These are phyloP conservation scores for Penicillium pancosmium DNA, from an alignment of 495 filamentous ascomycete genomes.

Conservation along the genomic window DNA sequence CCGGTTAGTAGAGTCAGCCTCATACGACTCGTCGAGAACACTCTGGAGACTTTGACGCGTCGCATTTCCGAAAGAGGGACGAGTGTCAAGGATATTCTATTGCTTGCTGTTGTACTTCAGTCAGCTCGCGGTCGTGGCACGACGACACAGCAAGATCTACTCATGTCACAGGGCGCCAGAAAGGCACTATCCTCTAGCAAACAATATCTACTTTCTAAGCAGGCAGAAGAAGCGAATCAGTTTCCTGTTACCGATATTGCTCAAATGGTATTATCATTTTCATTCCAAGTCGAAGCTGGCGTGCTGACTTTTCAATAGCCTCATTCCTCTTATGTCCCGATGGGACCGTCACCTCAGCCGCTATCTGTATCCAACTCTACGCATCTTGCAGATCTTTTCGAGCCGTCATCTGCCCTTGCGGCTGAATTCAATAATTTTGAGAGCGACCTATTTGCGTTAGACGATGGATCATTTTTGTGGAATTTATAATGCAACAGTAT, in stretches of 20 bases:
- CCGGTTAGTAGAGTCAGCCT: constrained; percentile 25
- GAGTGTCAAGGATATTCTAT: constrained; percentile 33
- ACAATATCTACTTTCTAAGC: not conserved
- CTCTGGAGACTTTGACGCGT: constrained; percentile 28
- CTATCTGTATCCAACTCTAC: not conserved
- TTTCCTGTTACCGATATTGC: not conserved
- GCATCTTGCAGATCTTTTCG: not conserved
- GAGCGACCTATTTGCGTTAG: constrained; percentile 27
- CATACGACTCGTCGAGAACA: constrained; percentile 22
- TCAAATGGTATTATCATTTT: not conserved
- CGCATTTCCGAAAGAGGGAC: constrained; percentile 22
- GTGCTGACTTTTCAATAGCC: not conserved
- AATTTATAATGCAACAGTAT: constrained; percentile 14
- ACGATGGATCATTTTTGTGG: constrained; percentile 27
- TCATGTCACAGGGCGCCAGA: constrained; percentile 23
- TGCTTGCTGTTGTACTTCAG: constrained; percentile 29
- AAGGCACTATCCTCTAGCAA: not conserved
- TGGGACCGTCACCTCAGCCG: not conserved
- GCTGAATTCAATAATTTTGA: constrained; percentile 26
- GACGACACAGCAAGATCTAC: constrained; percentile 15
- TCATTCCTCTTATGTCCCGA: not conserved
- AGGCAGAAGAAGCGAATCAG: not conserved
- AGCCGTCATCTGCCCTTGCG: constrained; percentile 20
- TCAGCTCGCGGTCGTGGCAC: constrained; percentile 25
- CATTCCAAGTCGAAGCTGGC: not conserved